Evolutionary conservation across 306 rosid species (phyloP), one percentile per base, ranked within the genome.

Genomic region (Acacia crassicarpa): DNA sequence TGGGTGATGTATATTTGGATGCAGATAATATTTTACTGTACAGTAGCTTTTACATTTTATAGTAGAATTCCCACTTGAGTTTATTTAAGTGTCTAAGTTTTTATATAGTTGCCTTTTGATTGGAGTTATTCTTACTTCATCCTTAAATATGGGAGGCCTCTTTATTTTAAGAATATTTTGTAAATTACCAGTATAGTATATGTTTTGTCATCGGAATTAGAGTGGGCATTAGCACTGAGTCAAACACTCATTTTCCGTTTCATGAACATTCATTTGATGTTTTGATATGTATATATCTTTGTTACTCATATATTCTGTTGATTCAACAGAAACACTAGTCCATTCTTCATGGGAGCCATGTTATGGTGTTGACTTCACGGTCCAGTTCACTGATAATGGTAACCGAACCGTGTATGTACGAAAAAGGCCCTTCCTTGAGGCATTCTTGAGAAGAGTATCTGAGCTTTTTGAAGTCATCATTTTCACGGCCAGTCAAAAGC

Each of bases 381-480:
- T 90, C 82, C 80, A 84, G 13, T 83, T 81, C 63, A 84, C 82
- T 80, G 86, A 92, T 75, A 85, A 85, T 86, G 86, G 91, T 75
- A 85, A 85, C 75, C 84, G 83, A 78, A 86, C 85, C 10, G 93
- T 94, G 27, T 89, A 90, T 77, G 97, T 94, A 13, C 86, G 89
- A 68, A 80, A 82, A 89, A 90, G 98, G 87, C 98, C 98, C 32
- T 81, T 85, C 81, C 97, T 94, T 35, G 85, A 71, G 19, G 73
- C 43, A 13, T 94, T 94, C 86, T 78, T 94, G 85, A 91, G 84
- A 81, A 87, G 88, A 80, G 96, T 91, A 74, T 90, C 97, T 8
- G 91, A 90, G 89, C 89, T 91, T 92, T 94, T 94, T 89, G 96
- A 94, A 82, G 88, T 94, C 74, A 74, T 92, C 78, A 84, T 94